Conservation (phyloP, 23 red algal genomes). For the Gracilaria vermiculophylla region DNA sequence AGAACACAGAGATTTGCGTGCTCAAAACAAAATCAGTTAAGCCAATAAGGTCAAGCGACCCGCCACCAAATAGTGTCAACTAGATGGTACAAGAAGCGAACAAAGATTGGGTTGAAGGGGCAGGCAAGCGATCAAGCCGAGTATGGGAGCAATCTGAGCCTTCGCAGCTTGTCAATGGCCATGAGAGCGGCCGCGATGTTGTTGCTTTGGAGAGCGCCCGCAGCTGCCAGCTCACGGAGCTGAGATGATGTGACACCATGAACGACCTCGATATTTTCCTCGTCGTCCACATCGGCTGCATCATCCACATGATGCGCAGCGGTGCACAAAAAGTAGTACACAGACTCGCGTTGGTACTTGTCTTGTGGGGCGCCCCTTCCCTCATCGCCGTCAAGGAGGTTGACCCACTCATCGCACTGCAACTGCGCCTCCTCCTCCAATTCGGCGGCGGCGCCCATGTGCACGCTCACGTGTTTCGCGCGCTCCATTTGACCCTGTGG, state of each 20-base stretch:
- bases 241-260: conserved; percentile 43
- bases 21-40: too few species aligned
- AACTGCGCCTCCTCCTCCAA: conserved; percentile 67
- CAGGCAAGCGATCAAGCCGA: neutral
- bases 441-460: conserved; percentile 50
- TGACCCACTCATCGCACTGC: conserved; percentile 46
- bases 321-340: conserved; percentile 56
- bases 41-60: too few species aligned
- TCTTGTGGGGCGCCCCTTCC: conserved; percentile 60
- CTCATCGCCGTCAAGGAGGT: conserved; percentile 28
- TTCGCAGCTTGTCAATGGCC: conserved; percentile 30
- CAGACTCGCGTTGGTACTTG: conserved; percentile 72
- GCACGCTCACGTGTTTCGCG: conserved; percentile 28
- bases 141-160: conserved; percentile 3
- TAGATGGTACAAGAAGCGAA: too few species aligned
- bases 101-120: too few species aligned
- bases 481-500: conserved; percentile 56
- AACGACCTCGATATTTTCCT: conserved; percentile 73
- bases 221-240: conserved; percentile 16
- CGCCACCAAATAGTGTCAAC: too few species aligned
- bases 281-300: conserved; percentile 40
- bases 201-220: conserved; percentile 60
- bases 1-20: too few species aligned
- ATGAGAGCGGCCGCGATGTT: conserved; percentile 63
- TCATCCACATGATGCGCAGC: conserved; percentile 29